These are phyloP conservation scores for Clonostachys rhizophaga DNA, from an alignment of 2,329 filamentous ascomycete species.

Conservation along the genomic window DNA sequence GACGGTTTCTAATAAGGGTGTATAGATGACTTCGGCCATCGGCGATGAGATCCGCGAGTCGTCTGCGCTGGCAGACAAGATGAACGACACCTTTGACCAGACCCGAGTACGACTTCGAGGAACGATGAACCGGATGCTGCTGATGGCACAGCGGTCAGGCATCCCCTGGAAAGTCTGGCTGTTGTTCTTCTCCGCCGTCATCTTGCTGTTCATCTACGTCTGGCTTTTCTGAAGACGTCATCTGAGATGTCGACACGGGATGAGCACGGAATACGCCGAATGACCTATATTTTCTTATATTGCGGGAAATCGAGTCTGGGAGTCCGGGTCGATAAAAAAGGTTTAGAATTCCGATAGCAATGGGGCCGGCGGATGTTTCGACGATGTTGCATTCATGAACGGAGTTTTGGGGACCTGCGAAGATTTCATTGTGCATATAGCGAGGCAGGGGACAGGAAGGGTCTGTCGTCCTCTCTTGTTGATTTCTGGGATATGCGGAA, in stretches of 20 bases:
- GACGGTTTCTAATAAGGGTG: background rate
- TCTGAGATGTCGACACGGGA: background rate
- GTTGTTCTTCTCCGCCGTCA: slow-evolving; percentile 78
- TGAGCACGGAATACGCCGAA: background rate
- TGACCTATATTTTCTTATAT: background rate
- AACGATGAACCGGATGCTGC: slow-evolving; percentile 95
- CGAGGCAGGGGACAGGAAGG: no score
- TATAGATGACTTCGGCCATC: slow-evolving; percentile 82
- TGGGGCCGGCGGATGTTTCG: no score
- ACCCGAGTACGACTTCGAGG: slow-evolving; percentile 76
- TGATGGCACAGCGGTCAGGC: slow-evolving; percentile 94
- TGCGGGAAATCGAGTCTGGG: no score
- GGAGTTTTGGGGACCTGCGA: no score
- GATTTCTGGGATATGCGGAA: no score
- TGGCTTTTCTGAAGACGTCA: slow-evolving; percentile 66
- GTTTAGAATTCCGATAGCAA: no score
- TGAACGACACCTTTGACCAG: slow-evolving; percentile 91
- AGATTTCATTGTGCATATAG: no score
- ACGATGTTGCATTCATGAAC: no score
- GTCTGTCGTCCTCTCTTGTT: no score
- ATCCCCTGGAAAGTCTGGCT: slow-evolving; percentile 95
- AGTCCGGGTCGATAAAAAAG: background rate
- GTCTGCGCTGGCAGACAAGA: slow-evolving; percentile 82
- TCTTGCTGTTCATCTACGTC: slow-evolving; percentile 83
- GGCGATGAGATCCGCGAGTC: slow-evolving; percentile 93